A percentile compares a stretch with the other conserved stretches of the same genome.
Evolutionary conservation across 192 early-diverging fungal species (phyloP).

Genomic region (Obelidium mucronatum): DNA sequence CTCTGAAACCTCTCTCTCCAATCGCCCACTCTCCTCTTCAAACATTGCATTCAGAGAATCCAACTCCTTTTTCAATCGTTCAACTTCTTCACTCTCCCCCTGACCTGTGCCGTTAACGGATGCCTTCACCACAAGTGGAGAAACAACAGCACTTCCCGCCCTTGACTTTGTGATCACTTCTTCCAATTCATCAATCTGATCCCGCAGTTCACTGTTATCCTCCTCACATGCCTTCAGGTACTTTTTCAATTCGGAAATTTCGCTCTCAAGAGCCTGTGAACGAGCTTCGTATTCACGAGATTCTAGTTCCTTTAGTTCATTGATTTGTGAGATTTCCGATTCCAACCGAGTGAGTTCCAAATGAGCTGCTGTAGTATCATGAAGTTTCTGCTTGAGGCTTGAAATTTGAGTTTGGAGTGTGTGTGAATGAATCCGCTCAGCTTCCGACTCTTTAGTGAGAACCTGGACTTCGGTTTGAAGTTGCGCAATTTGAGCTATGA

Average conservation of each 20-base stretch:
- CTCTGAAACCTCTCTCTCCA: too few species aligned
- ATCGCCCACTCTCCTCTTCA: not conserved
- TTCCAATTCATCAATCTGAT: slow-evolving; percentile 27
- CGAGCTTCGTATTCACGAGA: not conserved
- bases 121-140: not conserved
- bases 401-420: not conserved
- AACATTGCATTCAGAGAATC: slow-evolving; percentile 2
- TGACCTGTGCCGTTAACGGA: not conserved
- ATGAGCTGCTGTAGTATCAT: not conserved
- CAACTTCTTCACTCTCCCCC: not conserved
- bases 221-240: slow-evolving; percentile 22
- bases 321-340: not conserved
- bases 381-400: not conserved
- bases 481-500: not conserved
- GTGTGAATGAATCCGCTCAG: not conserved
- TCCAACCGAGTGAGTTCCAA: not conserved
- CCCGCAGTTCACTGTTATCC: slow-evolving; percentile 22
- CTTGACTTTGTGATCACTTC: not conserved
- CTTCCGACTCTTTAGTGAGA: not conserved
- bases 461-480: not conserved
- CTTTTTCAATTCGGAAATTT: slow-evolving; percentile 1
- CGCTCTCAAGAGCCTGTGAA: not conserved
- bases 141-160: not conserved
- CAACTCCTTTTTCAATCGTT: slow-evolving; percentile 12
- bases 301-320: slow-evolving; percentile 1